Evolutionary conservation across 805 yeast genomes (phyloP).

Genomic region (Lipomyces chichibuensis): DNA sequence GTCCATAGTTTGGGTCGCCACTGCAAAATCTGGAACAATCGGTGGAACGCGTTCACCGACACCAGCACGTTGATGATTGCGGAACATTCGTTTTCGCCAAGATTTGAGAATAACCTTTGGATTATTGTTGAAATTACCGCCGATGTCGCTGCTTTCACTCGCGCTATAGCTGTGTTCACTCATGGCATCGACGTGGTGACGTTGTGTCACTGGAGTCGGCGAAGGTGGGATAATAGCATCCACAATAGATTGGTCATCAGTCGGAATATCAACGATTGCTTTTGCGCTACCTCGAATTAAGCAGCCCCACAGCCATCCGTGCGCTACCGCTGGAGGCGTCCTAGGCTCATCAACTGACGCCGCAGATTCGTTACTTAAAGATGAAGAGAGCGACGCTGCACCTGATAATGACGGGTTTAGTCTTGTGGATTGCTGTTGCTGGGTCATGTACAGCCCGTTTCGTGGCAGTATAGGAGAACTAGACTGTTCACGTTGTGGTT

Average conservation of each 20-base stretch:
- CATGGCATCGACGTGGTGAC: background rate
- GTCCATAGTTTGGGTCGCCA: background rate
- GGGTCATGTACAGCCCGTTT: background rate
- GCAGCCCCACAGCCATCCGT: slow-evolving; percentile 29
- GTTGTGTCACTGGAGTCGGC: slow-evolving; percentile 14
- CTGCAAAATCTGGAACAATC: background rate
- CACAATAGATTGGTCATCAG: slow-evolving; percentile 35
- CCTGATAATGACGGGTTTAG: background rate
- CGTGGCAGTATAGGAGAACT: slow-evolving; percentile 6
- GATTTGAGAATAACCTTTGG: background rate
- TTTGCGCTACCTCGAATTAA: slow-evolving; percentile 30
- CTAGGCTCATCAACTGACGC: background rate
- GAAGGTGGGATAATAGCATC: slow-evolving; percentile 25
- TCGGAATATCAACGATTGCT: slow-evolving; percentile 13
- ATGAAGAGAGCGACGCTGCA: background rate
- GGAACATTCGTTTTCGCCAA: slow-evolving; percentile 1
- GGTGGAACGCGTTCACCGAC: background rate
- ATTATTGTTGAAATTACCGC: background rate
- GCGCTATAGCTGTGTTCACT: background rate
- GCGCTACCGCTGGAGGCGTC: background rate
- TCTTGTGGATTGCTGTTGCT: background rate
- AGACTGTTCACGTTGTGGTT: background rate
- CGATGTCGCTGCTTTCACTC: background rate
- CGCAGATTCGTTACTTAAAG: slow-evolving; percentile 1
- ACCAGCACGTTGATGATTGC: background rate